Evolutionary conservation across 306 rosid genomes (phyloP), one percentile per base, ranked within the genome.

Genomic region (Cicer bijugum): DNA sequence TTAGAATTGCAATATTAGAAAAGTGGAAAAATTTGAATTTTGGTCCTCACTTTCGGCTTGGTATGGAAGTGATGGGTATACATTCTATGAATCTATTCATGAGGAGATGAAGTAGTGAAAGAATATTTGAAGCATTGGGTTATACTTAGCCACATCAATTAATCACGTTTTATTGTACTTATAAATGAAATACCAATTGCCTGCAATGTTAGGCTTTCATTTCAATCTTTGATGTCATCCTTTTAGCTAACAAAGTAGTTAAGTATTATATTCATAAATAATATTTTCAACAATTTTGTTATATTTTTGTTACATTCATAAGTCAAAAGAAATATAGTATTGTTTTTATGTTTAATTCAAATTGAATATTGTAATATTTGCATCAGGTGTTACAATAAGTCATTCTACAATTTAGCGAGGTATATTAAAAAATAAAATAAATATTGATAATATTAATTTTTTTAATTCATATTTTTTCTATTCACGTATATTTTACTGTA

Each of bases 31-130:
- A 47, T 33, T 67, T 1, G 51, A 75, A 68, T 64, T 83, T 64
- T 80, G 72, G 85, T 69, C 82, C 52, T 76, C 67, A 10, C 47
- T 78, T 85, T 82, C 71, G 77, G 82, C 81, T 56, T 2, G 52
- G 59, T 48, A 43, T 52, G 75, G 40, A 12, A 23, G 50, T 23
- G 58, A 47, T 16, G 17, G 17, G 16, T 33, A 28, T 43, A 57
- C 5, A 50, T 80, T 80, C 82, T 64, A 69, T 62, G 87, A 50
- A 79, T 58, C 62, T 43, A 23, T 55, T 16, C 51, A 35, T 12
- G 46, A 51, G 61, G 52, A 50, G 48, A 62, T 39, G 43, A 71
- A 63, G 59, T 1, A 12, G 12, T 59, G 69, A 74, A 35, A 78
- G 64, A 67, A 82, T 9, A 17, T 12, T 58, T 15, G 46, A 14